Evolutionary conservation across 371 early-diverging fungal species (phyloP).

Genomic region (Mortierella sp.): DNA sequence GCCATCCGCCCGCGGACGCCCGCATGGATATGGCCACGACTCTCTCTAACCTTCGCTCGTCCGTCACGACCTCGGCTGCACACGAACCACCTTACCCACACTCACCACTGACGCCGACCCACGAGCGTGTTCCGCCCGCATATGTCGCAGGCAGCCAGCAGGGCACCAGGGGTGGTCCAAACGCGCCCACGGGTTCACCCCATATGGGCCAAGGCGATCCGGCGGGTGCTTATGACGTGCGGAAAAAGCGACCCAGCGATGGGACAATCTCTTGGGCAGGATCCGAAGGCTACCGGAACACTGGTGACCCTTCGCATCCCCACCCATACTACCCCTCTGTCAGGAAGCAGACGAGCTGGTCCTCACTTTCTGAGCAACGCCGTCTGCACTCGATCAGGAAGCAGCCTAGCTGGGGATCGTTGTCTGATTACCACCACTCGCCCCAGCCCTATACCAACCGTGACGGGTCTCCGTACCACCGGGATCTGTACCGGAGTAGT

Average conservation of each 20-base stretch:
- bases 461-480: neutral
- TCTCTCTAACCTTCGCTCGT: constrained; percentile 1
- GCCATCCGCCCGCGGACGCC: neutral
- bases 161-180: constrained; percentile 9
- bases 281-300: constrained; percentile 21
- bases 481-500: no score
- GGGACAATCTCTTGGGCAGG: constrained; percentile 29
- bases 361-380: constrained; percentile 33
- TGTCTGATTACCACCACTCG: constrained; percentile 23
- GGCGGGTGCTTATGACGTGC: constrained; percentile 12
- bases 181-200: neutral
- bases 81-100: constrained; percentile 16
- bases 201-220: neutral
- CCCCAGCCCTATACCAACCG: constrained; percentile 1
- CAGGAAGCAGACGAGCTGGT: constrained; percentile 42
- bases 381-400: constrained; percentile 33
- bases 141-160: no score
- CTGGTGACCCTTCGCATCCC: constrained; percentile 10
- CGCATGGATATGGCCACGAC: neutral
- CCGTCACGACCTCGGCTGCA: neutral
- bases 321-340: constrained; percentile 23
- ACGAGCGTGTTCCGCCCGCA: constrained; percentile 26
- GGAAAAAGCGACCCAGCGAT: constrained; percentile 40
- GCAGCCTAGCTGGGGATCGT: constrained; percentile 35
- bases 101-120: constrained; percentile 36